phyloP scores from a whole-genome alignment of 2,329 filamentous ascomycete genomes.

The Dactylellina drechsleri region DNA sequence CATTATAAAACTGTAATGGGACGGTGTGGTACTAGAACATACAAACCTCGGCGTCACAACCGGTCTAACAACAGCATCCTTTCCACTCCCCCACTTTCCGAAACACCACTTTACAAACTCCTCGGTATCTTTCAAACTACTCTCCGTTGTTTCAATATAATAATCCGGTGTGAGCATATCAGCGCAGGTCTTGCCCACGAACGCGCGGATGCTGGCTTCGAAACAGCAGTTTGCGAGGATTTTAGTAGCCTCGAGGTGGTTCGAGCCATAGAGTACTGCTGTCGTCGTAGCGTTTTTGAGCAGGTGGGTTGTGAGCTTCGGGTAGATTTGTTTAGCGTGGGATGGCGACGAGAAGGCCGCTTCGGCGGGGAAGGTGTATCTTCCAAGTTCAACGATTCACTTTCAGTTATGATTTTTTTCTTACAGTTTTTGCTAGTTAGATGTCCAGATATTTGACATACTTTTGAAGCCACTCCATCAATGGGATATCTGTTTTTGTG shows the following conservation, averaged over 20 bases:
- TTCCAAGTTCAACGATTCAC: background rate
- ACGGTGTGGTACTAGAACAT: background rate
- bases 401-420: background rate
- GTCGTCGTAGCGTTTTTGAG: conserved; percentile 72
- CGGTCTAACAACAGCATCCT: conserved; percentile 58
- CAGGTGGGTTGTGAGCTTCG: conserved; percentile 68
- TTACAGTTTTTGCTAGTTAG: background rate
- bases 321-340: conserved; percentile 68
- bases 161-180: conserved; percentile 57
- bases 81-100: conserved; percentile 42
- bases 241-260: conserved; percentile 69
- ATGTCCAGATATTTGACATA: conserved; percentile 9
- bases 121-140: conserved; percentile 56
- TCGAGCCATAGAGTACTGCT: conserved; percentile 70
- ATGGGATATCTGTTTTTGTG: conserved; percentile 58
- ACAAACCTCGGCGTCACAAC: conserved; percentile 60
- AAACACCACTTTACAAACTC: conserved; percentile 55
- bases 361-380: conserved; percentile 71
- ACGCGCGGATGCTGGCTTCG: conserved; percentile 68
- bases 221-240: conserved; percentile 69
- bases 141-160: conserved; percentile 56
- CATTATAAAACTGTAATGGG: no score
- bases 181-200: conserved; percentile 67
- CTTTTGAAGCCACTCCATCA: conserved; percentile 58
- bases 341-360: conserved; percentile 68